Evolutionary conservation across 257 asterid genomes (phyloP).

Genomic region (Solanum gracilifrons): DNA sequence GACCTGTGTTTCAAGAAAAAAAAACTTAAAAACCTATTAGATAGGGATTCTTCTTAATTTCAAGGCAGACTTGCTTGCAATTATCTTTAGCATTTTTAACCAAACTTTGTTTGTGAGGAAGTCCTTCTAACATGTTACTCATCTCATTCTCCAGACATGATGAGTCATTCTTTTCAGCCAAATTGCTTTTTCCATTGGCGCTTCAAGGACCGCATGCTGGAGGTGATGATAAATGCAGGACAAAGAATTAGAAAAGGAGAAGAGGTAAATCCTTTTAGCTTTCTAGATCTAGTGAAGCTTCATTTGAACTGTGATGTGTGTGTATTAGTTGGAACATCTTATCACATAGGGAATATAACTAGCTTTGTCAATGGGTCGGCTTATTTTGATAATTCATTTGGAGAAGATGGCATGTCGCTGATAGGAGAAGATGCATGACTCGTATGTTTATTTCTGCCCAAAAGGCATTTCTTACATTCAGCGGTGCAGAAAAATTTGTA

Average conservation of each 20-base stretch:
- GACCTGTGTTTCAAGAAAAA: not conserved
- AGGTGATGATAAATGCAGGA: constrained; percentile 97
- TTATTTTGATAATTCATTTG: not conserved
- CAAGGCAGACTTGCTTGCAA: not conserved
- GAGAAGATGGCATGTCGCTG: not conserved
- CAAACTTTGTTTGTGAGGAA: not conserved
- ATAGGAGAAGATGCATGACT: not conserved
- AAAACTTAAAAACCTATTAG: not conserved
- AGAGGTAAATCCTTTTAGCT: constrained; percentile 42
- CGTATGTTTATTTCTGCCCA: not conserved
- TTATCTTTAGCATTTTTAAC: not conserved
- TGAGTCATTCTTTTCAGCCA: constrained; percentile 90
- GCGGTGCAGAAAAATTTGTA: not conserved
- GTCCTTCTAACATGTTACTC: not conserved
- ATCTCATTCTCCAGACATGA: constrained; percentile 52
- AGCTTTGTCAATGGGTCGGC: not conserved
- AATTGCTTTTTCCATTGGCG: constrained; percentile 99
- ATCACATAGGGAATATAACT: not conserved
- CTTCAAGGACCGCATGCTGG: constrained; percentile 97
- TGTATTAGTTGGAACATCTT: not conserved
- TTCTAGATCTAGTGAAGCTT: not conserved
- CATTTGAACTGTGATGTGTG: not conserved
- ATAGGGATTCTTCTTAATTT: not conserved
- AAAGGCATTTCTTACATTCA: not conserved
- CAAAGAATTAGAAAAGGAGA: constrained; percentile 77